Evolutionary conservation across 2,329 filamentous ascomycete species (phyloP).

Genomic region (Lecanicillium sp.): DNA sequence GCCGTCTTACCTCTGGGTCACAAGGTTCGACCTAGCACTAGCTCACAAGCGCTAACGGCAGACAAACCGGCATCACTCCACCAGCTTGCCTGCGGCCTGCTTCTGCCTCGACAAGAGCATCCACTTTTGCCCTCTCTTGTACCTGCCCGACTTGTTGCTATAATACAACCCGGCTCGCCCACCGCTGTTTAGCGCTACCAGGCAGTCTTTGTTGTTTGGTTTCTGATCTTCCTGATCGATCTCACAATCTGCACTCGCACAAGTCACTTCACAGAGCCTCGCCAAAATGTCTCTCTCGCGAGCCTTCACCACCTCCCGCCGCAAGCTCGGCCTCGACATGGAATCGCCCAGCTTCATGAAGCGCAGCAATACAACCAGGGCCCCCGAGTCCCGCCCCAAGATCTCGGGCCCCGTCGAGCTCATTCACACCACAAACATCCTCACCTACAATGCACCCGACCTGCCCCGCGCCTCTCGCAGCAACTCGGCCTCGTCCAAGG

Average conservation of each 20-base stretch:
- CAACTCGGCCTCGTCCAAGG: slow-evolving; percentile 45
- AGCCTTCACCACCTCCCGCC: slow-evolving; percentile 65
- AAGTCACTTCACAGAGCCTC: neutral
- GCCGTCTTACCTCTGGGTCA: slow-evolving; percentile 13
- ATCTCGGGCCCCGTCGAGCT: slow-evolving; percentile 87
- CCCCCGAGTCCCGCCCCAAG: slow-evolving; percentile 49
- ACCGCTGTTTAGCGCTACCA: slow-evolving; percentile 2
- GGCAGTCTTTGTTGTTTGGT: neutral
- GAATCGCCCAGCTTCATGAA: slow-evolving; percentile 30
- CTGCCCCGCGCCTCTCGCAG: slow-evolving; percentile 51
- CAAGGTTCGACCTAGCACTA: slow-evolving; percentile 5
- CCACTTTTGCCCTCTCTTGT: neutral
- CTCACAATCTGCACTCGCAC: neutral
- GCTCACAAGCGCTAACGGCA: slow-evolving; percentile 4
- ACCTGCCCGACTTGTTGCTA: neutral
- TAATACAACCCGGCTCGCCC: slow-evolving; percentile 7
- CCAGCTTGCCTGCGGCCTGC: neutral
- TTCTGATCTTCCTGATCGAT: too few species aligned
- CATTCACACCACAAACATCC: slow-evolving; percentile 91
- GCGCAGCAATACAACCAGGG: slow-evolving; percentile 48
- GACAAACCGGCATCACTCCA: neutral
- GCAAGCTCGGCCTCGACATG: slow-evolving; percentile 47
- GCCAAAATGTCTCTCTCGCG: slow-evolving; percentile 53
- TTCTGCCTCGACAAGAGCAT: neutral
- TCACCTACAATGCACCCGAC: slow-evolving; percentile 90